Conservation (phyloP, 352 stramenopile genomes). For the Phytophthora nicotianae region DNA sequence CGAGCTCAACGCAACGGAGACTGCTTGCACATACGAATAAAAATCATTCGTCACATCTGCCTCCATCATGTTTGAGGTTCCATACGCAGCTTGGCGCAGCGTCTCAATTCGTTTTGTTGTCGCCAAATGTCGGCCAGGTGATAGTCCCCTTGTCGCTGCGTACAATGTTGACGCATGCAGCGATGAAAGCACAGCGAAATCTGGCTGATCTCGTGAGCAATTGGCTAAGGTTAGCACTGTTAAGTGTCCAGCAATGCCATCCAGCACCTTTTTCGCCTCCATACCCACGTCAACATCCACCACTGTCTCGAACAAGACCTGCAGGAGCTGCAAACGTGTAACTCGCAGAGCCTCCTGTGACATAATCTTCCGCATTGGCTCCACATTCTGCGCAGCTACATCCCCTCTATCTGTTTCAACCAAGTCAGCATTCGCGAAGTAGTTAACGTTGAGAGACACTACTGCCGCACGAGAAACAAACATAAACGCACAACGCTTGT, state of each 20-base stretch:
- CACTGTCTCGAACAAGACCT: constrained; percentile 73
- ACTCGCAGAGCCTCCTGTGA: constrained; percentile 56
- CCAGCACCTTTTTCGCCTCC: constrained; percentile 61
- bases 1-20: constrained; percentile 73
- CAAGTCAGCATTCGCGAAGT: constrained; percentile 25
- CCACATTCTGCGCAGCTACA: constrained; percentile 23
- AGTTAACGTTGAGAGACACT: constrained; percentile 59
- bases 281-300: constrained; percentile 76
- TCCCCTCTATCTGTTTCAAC: constrained; percentile 14
- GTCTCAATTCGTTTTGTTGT: constrained; percentile 84
- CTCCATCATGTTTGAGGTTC: constrained; percentile 60
- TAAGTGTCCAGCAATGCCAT: constrained; percentile 62
- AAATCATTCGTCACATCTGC: constrained; percentile 63
- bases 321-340: constrained; percentile 58
- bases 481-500: constrained; percentile 78
- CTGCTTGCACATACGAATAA: constrained; percentile 63
- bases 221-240: constrained; percentile 51
- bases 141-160: constrained; percentile 77
- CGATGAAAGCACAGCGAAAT: constrained; percentile 75
- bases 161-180: constrained; percentile 77
- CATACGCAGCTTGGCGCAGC: constrained; percentile 75
- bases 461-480: constrained; percentile 67
- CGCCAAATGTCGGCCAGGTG: constrained; percentile 75
- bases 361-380: constrained; percentile 51
- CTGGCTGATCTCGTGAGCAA: constrained; percentile 59